Evolutionary conservation across 495 filamentous ascomycete species (phyloP), one percentile per base, ranked within the genome.

Genomic region (Talaromyces ruber): DNA sequence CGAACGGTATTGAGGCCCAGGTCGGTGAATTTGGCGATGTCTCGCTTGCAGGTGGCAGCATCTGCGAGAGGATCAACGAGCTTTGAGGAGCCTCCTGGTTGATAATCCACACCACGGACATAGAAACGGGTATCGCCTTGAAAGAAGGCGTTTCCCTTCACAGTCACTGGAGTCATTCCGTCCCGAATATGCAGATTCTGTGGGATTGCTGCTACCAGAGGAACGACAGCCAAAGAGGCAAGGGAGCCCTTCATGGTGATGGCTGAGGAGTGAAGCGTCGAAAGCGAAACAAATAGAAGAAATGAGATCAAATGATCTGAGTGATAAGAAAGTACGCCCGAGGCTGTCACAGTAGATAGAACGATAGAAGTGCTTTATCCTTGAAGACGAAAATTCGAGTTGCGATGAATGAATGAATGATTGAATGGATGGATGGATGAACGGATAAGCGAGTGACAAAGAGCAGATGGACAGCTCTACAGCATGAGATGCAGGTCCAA

Each of bases 61-160:
- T 95, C 86, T 57, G 91, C 86, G 56, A 98, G 86, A 51, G 93
- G 93, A 67, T 98, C 93, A 21, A 71, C 67, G 60, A 89, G 81
- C 58, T 86, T 77, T 24, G 91, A 93, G 22, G 90, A 88, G 63
- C 93, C 93, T 64, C 93, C 92, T 56, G 93, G 93, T 72, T 97
- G 93, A 76, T 96, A 97, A 80, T 97, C 93, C 65, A 98, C 87
- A 71, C 93, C 93, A 51, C 92, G 89, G 58, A 98, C 85, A 72
- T 97, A 97, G 84, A 96, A 98, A 63, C 93, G 87, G 11, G 85
- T 73, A 64, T 83, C 73, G 61, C 90, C 92, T 67, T 88, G 81
- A 80, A 92, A 97, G 83, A 97, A 97, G 58, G 93, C 92, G 72
- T 85, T 72, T 71, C 86, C 75, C 77, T 84, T 80, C 77, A 82